A percentile compares a stretch with the other conserved stretches of the same genome.
phyloP scores from a whole-genome alignment of 345 rosid species.

The Brassica nigra region DNA sequence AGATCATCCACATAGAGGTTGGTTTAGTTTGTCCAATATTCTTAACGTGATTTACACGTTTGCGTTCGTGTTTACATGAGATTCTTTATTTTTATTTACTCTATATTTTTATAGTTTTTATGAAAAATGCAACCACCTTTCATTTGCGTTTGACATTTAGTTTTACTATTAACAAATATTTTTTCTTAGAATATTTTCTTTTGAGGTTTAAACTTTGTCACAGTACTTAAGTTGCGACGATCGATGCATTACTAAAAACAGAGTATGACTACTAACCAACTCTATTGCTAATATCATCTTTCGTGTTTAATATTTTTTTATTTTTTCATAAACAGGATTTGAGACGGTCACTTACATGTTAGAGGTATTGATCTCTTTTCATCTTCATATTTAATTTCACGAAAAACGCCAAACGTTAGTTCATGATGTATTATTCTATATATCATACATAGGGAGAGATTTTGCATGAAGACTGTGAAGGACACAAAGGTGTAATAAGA shows the following conservation, averaged over 20 bases:
- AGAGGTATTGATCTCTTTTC: constrained; percentile 55
- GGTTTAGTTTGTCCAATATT: not conserved
- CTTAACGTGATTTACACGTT: not conserved
- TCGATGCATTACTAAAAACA: not conserved
- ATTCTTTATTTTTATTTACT: not conserved
- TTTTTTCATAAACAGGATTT: constrained; percentile 61
- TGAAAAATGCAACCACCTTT: not conserved
- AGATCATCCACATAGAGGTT: constrained; percentile 96
- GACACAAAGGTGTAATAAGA: constrained; percentile 77
- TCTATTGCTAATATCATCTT: not conserved
- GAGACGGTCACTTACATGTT: constrained; percentile 96
- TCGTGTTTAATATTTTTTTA: not conserved
- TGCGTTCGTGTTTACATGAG: not conserved
- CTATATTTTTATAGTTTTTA: not conserved
- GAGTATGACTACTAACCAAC: not conserved
- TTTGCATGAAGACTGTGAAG: constrained; percentile 85
- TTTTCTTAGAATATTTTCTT: not conserved
- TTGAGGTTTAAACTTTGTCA: not conserved
- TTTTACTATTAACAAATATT: not conserved
- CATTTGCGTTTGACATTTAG: not conserved
- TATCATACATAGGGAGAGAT: constrained; percentile 54
- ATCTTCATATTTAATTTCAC: not conserved
- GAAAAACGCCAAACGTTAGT: not conserved
- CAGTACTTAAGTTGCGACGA: not conserved
- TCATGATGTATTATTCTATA: not conserved